Evolutionary conservation across 2,329 filamentous ascomycete genomes (phyloP), one percentile per base, ranked within the genome.

Genomic region (Orbilia javanica): DNA sequence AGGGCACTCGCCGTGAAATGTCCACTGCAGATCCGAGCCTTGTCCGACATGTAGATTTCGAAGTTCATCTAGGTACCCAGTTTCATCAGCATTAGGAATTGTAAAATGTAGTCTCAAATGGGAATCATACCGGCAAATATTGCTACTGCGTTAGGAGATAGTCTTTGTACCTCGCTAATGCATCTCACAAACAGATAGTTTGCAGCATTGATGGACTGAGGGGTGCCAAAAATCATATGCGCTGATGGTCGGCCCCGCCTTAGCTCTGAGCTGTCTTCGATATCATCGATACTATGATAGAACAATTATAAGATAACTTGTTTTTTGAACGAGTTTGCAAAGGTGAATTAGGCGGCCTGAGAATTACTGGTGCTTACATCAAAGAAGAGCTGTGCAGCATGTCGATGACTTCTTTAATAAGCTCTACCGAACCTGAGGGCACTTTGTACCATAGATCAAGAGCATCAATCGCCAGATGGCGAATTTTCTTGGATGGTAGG

Each of bases 381-480:
- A 68, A 50, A 4, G 64, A 68, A 6, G 64, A 44, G 18, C 53
- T 63, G 31, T 64, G 55, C 1, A 71, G 18, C 11, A 71, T 44
- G n/a, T 71, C 67, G 0, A 71, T 50, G 2, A 71, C 22, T 15
- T 36, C 20, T 25, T 8, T 68, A 20, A 68, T 68, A 11, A 63
- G 44, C 1, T 36, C 31, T 25, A 68, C 1, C 6, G 62, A 60
- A 4, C 15, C 7, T n/a, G 36, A 27, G 6, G 70, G 70, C 0
- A 68, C 70, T 5, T 22, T 50, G 20, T 67, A 74, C 70, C 70
- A 68, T 27, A 67, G n/a, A 39, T 72, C 60, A 6, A 72, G 69
- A 22, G 69, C 69, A 1, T 72, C 69, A 34, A 72, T 64, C n/a
- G 44, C 42, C 6, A 20, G 4, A 25, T 65, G 42, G 18, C 62